Evolutionary conservation across 352 stramenopile genomes (phyloP).

Genomic region (Phytophthora colocasiae): DNA sequence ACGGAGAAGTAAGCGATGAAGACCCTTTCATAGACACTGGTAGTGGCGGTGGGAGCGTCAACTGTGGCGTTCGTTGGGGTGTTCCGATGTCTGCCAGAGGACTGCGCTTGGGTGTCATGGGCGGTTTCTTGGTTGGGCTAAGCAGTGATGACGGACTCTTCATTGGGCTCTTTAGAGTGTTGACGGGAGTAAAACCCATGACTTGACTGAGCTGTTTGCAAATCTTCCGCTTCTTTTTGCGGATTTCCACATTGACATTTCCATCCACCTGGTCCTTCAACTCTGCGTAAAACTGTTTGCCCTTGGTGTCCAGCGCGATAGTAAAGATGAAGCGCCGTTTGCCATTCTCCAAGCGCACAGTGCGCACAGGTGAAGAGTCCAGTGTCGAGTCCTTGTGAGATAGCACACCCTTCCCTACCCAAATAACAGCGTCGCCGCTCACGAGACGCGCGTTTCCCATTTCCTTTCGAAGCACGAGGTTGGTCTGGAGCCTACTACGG

Average conservation of each 20-base stretch:
- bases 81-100: slow-evolving; percentile 59
- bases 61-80: slow-evolving; percentile 51
- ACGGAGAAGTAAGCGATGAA: slow-evolving; percentile 40
- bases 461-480: slow-evolving; percentile 78
- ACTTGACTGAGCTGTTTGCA: slow-evolving; percentile 66
- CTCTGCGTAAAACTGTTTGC: slow-evolving; percentile 69
- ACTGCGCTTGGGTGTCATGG: slow-evolving; percentile 48
- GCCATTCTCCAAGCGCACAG: slow-evolving; percentile 62
- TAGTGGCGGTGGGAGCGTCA: slow-evolving; percentile 52
- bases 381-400: slow-evolving; percentile 53
- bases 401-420: slow-evolving; percentile 62
- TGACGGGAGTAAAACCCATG: slow-evolving; percentile 73
- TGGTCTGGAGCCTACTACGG: slow-evolving; percentile 42
- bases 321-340: slow-evolving; percentile 78
- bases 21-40: slow-evolving; percentile 51
- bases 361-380: slow-evolving; percentile 38
- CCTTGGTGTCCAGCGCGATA: slow-evolving; percentile 39
- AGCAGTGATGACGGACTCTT: slow-evolving; percentile 35
- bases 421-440: slow-evolving; percentile 74
- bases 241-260: slow-evolving; percentile 53
- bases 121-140: slow-evolving; percentile 43
- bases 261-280: slow-evolving; percentile 76
- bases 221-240: slow-evolving; percentile 85
- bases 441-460: slow-evolving; percentile 83
- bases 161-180: slow-evolving; percentile 67